Evolutionary conservation across 2,329 filamentous ascomycete genomes (phyloP).

Genomic region (Dactylellina parvicollis): DNA sequence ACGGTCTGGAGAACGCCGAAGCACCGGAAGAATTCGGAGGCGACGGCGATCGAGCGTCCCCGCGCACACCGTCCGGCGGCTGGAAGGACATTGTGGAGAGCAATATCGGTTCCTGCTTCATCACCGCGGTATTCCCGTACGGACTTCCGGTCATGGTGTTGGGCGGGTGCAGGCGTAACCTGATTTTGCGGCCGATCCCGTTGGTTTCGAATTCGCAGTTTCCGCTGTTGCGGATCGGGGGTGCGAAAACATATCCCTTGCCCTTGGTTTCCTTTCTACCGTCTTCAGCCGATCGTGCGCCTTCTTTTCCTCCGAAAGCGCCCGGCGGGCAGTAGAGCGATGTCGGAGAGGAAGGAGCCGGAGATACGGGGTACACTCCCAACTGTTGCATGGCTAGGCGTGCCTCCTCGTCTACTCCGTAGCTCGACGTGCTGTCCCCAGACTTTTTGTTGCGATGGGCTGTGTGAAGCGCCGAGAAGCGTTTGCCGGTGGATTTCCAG

Average conservation of each 20-base stretch:
- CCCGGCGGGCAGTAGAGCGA: constrained; percentile 6
- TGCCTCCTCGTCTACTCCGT: constrained; percentile 42
- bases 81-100: constrained; percentile 44
- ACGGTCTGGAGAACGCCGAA: neutral
- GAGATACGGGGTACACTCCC: constrained; percentile 29
- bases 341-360: neutral
- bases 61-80: constrained; percentile 22
- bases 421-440: neutral
- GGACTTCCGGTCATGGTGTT: constrained; percentile 40
- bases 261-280: constrained; percentile 40
- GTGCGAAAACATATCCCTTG: constrained; percentile 49
- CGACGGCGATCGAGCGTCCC: constrained; percentile 3
- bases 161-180: constrained; percentile 32
- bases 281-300: neutral
- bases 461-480: constrained; percentile 28
- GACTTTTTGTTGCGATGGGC: constrained; percentile 42
- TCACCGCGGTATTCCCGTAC: constrained; percentile 26
- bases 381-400: constrained; percentile 45
- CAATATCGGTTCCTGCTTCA: constrained; percentile 36
- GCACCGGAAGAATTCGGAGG: too few species aligned
- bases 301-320: neutral
- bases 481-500: constrained; percentile 51
- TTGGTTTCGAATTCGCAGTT: constrained; percentile 53
- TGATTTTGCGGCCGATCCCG: constrained; percentile 40
- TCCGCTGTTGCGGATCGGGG: constrained; percentile 24